Evolutionary conservation across 2,329 filamentous ascomycete species (phyloP), one percentile per base, ranked within the genome.

Genomic region (Penicillium sp.): DNA sequence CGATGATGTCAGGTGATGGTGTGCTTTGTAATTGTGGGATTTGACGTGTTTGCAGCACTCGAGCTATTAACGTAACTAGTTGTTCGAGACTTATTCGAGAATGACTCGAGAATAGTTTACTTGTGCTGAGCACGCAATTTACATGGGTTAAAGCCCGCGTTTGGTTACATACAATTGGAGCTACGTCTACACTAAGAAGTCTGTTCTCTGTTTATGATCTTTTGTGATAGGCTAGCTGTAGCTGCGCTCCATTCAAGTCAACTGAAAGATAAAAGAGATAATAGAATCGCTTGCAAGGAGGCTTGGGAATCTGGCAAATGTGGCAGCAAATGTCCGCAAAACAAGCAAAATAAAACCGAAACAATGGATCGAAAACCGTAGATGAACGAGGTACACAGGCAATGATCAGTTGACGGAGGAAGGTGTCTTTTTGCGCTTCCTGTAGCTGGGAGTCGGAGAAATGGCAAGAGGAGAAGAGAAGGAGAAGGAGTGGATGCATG

Each of bases 1-100:
- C 51, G 39, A 59, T 61, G 57, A 57, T 59, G 53, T 60, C 58
- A 59, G 49, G 56, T 60, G 57, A 59, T 52, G 38, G 46, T 53
- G 54, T 57, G 57, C 15, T 41, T 40, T 12, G 38, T 40, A 23
- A 40, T 9, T 20, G 6, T 27, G 23, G 5, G n/a, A n/a, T 8
- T 35, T n/a, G n/a, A 20, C 15, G n/a, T 18, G 3, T n/a, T 29
- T 29, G 10, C n/a, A 5, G 6, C 4, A 35, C 20, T 10, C 3
- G 33, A 9, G 10, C 4, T 20, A 8, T 6, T 35, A 10, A 18
- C 15, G 27, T 20, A 20, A 13, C 4, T 35, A 4, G 10, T 18
- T 18, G 15, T 18, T 18, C 15, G 15, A 18, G 15, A 18, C 15
- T 18, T 18, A 18, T 18, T 18, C 15, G 15, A 18, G 15, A 18